Evolutionary conservation across 2,329 filamentous ascomycete genomes (phyloP).

Genomic region (Chaetothyriales sp.): DNA sequence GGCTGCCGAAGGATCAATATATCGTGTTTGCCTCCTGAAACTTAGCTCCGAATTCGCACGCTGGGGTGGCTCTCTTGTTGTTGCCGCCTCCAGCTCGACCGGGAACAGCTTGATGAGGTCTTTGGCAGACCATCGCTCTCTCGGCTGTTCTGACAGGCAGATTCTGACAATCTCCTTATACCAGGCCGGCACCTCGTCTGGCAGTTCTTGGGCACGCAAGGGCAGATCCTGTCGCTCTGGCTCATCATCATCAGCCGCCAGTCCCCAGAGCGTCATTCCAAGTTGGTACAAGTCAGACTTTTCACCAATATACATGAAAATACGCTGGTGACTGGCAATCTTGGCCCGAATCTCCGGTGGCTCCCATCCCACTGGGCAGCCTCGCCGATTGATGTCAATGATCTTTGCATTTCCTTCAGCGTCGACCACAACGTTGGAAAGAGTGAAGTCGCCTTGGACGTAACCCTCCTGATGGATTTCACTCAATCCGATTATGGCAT

Average conservation of each 20-base stretch:
- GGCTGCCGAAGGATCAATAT: constrained; percentile 16
- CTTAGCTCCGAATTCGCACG: constrained; percentile 1
- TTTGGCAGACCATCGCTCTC: constrained; percentile 56
- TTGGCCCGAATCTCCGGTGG: constrained; percentile 77
- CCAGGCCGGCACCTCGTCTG: constrained; percentile 57
- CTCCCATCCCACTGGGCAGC: constrained; percentile 97
- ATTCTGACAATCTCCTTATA: constrained; percentile 60
- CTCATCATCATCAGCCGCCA: constrained; percentile 77
- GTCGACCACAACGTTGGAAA: constrained; percentile 95
- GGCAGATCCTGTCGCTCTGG: constrained; percentile 67
- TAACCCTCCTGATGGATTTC: constrained; percentile 94
- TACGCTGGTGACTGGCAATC: constrained; percentile 74
- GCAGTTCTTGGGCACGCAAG: constrained; percentile 40
- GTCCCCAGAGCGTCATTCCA: constrained; percentile 90
- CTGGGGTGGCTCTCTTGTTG: constrained; percentile 1
- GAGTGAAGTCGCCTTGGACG: constrained; percentile 91
- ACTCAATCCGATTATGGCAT: constrained; percentile 76
- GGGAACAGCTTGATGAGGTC: constrained; percentile 59
- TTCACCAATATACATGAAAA: constrained; percentile 94
- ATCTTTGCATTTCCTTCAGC: constrained; percentile 74
- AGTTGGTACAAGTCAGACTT: constrained; percentile 94
- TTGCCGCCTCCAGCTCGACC: neutral
- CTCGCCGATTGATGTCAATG: constrained; percentile 92
- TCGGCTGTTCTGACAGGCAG: constrained; percentile 62
- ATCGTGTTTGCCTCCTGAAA: constrained; percentile 7